Percentiles rank a stretch among this genome's conserved stretches.
Evolutionary conservation across 495 filamentous ascomycete species (phyloP).

Genomic region (Penicillium cosmopolitanum): DNA sequence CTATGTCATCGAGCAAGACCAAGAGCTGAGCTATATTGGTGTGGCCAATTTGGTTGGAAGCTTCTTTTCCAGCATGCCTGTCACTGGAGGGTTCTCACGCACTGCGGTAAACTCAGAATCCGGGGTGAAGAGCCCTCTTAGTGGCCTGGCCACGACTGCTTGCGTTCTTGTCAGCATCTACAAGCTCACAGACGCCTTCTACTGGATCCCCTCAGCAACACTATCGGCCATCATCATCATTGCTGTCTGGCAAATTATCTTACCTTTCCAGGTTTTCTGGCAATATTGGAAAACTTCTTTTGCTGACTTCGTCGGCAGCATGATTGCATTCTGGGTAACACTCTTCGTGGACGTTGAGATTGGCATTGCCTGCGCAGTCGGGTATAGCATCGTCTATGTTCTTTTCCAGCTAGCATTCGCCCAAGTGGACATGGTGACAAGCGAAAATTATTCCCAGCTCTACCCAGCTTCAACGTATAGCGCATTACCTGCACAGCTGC

Average conservation of each 20-base stretch:
- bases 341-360: too few species aligned
- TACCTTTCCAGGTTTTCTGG: too few species aligned
- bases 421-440: too few species aligned
- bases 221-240: constrained; percentile 96
- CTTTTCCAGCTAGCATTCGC: too few species aligned
- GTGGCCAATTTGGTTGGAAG: constrained; percentile 89
- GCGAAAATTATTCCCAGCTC: too few species aligned
- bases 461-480: too few species aligned
- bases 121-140: constrained; percentile 90
- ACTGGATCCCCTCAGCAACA: constrained; percentile 81
- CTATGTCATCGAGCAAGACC: constrained; percentile 96
- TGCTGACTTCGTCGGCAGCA: too few species aligned
- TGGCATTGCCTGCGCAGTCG: too few species aligned
- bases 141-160: constrained; percentile 97
- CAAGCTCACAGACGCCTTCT: constrained; percentile 84
- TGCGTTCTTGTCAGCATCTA: constrained; percentile 98
- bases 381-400: too few species aligned
- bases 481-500: too few species aligned
- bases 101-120: constrained; percentile 98
- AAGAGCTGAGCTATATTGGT: constrained; percentile 95
- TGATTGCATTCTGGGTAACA: too few species aligned
- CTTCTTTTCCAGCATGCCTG: constrained; percentile 91
- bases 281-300: too few species aligned
- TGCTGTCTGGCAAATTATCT: constrained; percentile 57
- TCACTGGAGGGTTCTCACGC: constrained; percentile 94